Evolutionary conservation across 805 yeast species (phyloP), one percentile per base, ranked within the genome.

Genomic region (Myxozyma neglecta): DNA sequence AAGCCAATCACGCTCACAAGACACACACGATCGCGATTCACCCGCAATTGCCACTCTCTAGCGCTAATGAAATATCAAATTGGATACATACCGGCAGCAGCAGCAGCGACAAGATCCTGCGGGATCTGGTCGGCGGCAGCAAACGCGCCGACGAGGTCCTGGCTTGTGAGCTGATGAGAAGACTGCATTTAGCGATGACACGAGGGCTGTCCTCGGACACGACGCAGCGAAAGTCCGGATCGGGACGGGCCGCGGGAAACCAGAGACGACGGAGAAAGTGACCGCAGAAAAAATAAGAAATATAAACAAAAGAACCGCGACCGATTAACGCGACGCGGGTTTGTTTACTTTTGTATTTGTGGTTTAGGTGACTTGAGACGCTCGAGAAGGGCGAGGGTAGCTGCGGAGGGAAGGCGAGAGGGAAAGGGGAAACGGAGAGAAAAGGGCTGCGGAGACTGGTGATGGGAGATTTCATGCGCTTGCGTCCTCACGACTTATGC

Each of bases 31-130:
- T 39, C 42, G 16, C 42, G 6, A 39, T n/a, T 13, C 13, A 13
- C 6, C n/a, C 42, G 42, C 13, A 13, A 3, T 13, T 39, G 44
- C 45, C 29, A n/a, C 24, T 16, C 20, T 16, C n/a, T 3, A 39
- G 4, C 2, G 42, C 42, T 4, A 39, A 39, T n/a, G 6, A 13
- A n/a, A 39, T 2, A 13, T 39, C 42, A 13, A 13, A 13, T 39
- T n/a, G 13, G 4, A 6, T 39, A 50, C 43, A 46, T 48, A 49
- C 63, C 57, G 39, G 53, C 55, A 18, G 57, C 56, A 40, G 59
- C 57, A 29, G 58, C 60, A 16, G 58, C 60, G 39, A 53, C 64
- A 40, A 56, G 58, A 16, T 60, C 48, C 55, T 60, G 64, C 9
- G 63, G 46, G 14, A 54, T 39, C 44, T 50, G 55, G 43, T 37